Percentiles rank a stretch among this genome's conserved stretches.
phyloP scores from a whole-genome alignment of 2,329 filamentous ascomycete genomes.

The Colletotrichum noveboracense region DNA sequence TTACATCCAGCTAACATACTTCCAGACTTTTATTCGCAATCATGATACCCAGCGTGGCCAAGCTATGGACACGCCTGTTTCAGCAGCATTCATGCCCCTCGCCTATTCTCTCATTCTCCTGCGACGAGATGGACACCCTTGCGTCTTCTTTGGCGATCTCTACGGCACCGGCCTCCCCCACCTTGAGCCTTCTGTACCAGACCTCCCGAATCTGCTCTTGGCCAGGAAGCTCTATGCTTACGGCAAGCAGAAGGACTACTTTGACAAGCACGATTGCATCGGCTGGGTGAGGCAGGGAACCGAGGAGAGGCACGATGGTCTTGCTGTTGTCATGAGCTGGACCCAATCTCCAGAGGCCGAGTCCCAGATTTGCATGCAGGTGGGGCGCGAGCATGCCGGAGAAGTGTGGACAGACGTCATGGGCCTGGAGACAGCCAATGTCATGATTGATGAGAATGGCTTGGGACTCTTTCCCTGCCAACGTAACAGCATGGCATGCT shows the following conservation, averaged over 20 bases:
- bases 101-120: constrained; percentile 12
- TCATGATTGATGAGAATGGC: constrained; percentile 6
- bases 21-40: constrained; percentile 16
- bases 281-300: constrained; percentile 9
- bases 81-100: background rate
- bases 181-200: background rate
- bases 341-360: background rate
- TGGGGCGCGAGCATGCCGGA: background rate
- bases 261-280: constrained; percentile 1
- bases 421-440: background rate
- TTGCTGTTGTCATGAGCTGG: constrained; percentile 12
- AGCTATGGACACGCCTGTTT: constrained; percentile 15
- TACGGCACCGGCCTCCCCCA: constrained; percentile 1
- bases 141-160: constrained; percentile 17
- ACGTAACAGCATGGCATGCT: constrained; percentile 5
- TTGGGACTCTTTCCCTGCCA: background rate
- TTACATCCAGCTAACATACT: background rate
- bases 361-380: constrained; percentile 4
- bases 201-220: constrained; percentile 1
- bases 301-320: background rate
- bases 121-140: constrained; percentile 10
- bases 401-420: constrained; percentile 11
- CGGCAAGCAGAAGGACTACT: constrained; percentile 9
- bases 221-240: constrained; percentile 8
- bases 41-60: constrained; percentile 18